phyloP scores from a whole-genome alignment of 176 grass and related monocot genomes.

The Lolium rigidum region DNA sequence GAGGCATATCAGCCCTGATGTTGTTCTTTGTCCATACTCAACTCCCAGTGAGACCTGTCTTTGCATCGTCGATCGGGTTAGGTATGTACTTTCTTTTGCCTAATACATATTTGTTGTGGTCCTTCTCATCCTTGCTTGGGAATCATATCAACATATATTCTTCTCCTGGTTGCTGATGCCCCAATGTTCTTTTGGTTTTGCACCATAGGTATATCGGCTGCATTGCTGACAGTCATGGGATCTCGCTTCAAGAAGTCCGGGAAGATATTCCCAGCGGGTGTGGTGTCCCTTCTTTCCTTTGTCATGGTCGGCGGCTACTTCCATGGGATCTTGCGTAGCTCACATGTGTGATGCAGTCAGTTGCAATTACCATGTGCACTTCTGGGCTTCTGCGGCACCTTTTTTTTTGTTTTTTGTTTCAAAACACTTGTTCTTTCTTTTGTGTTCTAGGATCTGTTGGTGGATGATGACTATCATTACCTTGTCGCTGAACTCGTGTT shows the following conservation, averaged over 20 bases:
- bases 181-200: constrained; percentile 1
- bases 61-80: constrained; percentile 70
- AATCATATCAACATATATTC: neutral
- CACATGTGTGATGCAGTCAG: constrained; percentile 38
- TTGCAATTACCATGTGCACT: neutral
- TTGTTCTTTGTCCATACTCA: constrained; percentile 77
- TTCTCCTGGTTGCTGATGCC: neutral
- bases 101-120: neutral
- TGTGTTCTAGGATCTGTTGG: constrained; percentile 4
- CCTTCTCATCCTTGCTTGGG: constrained; percentile 24
- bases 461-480: neutral
- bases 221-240: constrained; percentile 72
- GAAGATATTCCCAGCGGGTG: constrained; percentile 81
- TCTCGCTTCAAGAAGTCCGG: constrained; percentile 85
- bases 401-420: neutral
- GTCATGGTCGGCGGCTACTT: constrained; percentile 82
- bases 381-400: neutral
- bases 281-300: constrained; percentile 75
- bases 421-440: neutral
- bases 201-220: constrained; percentile 62
- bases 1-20: constrained; percentile 67
- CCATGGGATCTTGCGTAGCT: constrained; percentile 75
- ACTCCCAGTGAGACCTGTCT: constrained; percentile 68
- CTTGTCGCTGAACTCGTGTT: neutral
- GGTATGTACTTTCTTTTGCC: constrained; percentile 40